These are phyloP conservation scores for Camellia sinensis DNA, from an alignment of 148 eudicot species.

Conservation along the genomic window DNA sequence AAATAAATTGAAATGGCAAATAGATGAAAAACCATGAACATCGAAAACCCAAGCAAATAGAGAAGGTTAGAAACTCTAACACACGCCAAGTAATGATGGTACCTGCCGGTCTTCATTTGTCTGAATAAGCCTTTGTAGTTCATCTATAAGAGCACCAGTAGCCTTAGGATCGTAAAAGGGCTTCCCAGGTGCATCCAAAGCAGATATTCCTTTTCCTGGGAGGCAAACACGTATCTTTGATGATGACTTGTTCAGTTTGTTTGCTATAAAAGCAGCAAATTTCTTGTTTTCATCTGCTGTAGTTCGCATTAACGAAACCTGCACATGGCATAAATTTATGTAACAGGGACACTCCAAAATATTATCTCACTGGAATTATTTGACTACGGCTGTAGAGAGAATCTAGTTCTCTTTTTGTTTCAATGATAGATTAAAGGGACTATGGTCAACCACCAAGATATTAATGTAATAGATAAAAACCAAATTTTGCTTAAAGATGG, in stretches of 20 bases:
- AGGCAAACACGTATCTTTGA: conserved; percentile 73
- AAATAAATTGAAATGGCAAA: background rate
- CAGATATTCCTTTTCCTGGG: conserved; percentile 92
- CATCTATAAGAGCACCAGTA: conserved; percentile 62
- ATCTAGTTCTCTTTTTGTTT: conserved; percentile 4
- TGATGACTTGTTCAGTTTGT: conserved; percentile 76
- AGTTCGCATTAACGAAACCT: conserved; percentile 89
- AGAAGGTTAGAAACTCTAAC: background rate
- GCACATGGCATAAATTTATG: conserved; percentile 23
- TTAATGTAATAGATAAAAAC: background rate
- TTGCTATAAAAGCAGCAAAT: conserved; percentile 82
- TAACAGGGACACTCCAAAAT: background rate
- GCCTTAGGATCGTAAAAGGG: conserved; percentile 88
- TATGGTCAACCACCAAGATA: background rate
- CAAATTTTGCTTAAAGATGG: background rate
- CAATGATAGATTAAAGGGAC: background rate
- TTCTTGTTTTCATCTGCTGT: conserved; percentile 77
- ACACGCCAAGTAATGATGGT: conserved; percentile 18
- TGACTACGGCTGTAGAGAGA: background rate
- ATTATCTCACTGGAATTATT: background rate
- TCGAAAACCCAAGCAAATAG: background rate
- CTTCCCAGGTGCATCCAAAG: conserved; percentile 81
- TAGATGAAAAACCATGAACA: background rate
- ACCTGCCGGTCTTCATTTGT: conserved; percentile 69
- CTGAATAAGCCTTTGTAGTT: conserved; percentile 64